Conservation (phyloP, 179 eudicot species). For the Gypsophila paniculata region DNA sequence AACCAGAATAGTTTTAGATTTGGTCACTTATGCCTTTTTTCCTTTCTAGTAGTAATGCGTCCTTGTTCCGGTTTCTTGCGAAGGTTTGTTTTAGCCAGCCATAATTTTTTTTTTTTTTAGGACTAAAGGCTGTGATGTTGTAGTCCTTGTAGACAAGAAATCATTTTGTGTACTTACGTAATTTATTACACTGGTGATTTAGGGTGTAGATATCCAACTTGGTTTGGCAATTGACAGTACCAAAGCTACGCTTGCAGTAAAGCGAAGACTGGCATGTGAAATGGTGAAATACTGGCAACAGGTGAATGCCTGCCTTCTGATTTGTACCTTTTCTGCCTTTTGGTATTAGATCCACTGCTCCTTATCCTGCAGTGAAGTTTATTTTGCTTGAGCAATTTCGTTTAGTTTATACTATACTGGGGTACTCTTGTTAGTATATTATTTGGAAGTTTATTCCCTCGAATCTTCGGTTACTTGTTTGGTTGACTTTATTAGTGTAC, state of each 20-base stretch:
- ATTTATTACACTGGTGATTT: conserved; percentile 13
- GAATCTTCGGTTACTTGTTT: not conserved
- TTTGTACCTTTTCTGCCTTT: not conserved
- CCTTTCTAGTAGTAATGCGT: conserved; percentile 3
- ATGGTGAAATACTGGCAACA: conserved; percentile 99
- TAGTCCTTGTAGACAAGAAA: conserved; percentile 7
- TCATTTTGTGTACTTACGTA: not conserved
- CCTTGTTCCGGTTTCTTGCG: not conserved
- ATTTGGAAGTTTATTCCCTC: not conserved
- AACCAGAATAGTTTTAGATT: no score
- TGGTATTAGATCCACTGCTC: not conserved
- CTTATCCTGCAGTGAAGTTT: not conserved
- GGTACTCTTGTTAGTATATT: not conserved
- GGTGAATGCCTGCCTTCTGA: conserved; percentile 39
- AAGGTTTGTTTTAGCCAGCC: not conserved
- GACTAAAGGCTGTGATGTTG: no score
- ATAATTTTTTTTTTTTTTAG: no score
- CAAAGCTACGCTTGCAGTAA: conserved; percentile 97
- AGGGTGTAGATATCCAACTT: conserved; percentile 96
- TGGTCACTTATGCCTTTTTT: not conserved
- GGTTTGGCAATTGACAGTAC: conserved; percentile 97
- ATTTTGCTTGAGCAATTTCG: not conserved
- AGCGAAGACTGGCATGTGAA: conserved; percentile 97
- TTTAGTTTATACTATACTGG: not conserved
- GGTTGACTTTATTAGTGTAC: not conserved